These are phyloP conservation scores for Backusella westeae DNA, from an alignment of 192 early-diverging fungal genomes.

Conservation along the genomic window DNA sequence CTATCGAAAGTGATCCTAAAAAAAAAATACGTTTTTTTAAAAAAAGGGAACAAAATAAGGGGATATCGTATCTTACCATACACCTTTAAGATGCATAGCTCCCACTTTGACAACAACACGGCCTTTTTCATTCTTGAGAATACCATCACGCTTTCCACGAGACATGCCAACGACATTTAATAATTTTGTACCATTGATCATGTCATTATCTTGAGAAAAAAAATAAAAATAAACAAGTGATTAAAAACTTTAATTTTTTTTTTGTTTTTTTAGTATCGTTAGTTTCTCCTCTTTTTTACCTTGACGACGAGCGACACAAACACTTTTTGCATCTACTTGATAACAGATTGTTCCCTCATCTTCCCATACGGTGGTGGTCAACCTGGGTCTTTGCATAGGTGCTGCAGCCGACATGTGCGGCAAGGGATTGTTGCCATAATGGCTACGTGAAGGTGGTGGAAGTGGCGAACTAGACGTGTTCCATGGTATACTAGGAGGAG, in stretches of 20 bases:
- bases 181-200: slow-evolving; percentile 84
- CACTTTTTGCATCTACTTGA: slow-evolving; percentile 76
- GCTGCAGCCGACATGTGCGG: slow-evolving; percentile 30
- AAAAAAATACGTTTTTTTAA: background rate
- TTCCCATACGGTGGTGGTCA: slow-evolving; percentile 79
- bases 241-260: background rate
- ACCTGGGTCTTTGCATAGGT: slow-evolving; percentile 40
- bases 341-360: slow-evolving; percentile 77
- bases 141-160: slow-evolving; percentile 79
- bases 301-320: slow-evolving; percentile 72
- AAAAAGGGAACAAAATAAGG: no score
- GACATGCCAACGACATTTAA: slow-evolving; percentile 85
- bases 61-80: slow-evolving; percentile 54
- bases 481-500: background rate
- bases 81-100: slow-evolving; percentile 83
- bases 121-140: slow-evolving; percentile 84
- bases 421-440: background rate
- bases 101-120: slow-evolving; percentile 81
- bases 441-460: background rate
- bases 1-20: slow-evolving; percentile 60
- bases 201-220: slow-evolving; percentile 59
- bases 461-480: background rate
- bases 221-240: background rate
- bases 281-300: slow-evolving; percentile 31
- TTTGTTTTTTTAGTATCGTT: background rate